phyloP scores from a whole-genome alignment of 208 protist species.

The Vickermania ingenoplastis region DNA sequence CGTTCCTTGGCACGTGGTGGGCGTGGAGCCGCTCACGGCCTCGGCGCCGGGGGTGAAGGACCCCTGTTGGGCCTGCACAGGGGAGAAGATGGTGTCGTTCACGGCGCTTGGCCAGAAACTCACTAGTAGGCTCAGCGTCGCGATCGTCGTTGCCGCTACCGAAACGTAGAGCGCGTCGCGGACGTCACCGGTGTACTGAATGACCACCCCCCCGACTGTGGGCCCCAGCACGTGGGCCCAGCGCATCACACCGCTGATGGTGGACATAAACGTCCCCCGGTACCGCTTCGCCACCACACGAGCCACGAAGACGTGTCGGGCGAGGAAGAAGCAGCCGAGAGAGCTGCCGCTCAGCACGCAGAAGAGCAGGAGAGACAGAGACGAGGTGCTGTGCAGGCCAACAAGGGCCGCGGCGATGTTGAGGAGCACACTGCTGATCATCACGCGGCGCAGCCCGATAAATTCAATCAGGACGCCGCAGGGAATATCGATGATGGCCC shows the following conservation, averaged over 20 bases:
- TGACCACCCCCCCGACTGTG: constrained; percentile 34
- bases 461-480: constrained; percentile 55
- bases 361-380: constrained; percentile 23
- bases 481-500: constrained; percentile 55
- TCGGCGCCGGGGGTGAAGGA: not conserved
- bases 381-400: constrained; percentile 17
- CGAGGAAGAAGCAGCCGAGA: constrained; percentile 66
- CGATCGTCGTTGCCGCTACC: constrained; percentile 14
- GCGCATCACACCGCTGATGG: constrained; percentile 62
- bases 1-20: no score
- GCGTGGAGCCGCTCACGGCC: not conserved
- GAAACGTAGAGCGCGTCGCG: constrained; percentile 54
- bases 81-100: not conserved
- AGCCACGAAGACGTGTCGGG: constrained; percentile 74
- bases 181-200: constrained; percentile 21
- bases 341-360: constrained; percentile 57
- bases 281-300: constrained; percentile 51
- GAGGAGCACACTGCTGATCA: constrained; percentile 36
- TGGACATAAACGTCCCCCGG: constrained; percentile 66
- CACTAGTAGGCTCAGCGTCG: constrained; percentile 22
- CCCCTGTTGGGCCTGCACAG: no score
- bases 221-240: constrained; percentile 73
- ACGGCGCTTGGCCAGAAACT: not conserved
- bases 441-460: constrained; percentile 49
- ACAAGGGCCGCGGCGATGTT: constrained; percentile 26